Evolutionary conservation across 2,329 filamentous ascomycete species (phyloP).

Genomic region (Dactylella cylindrospora): DNA sequence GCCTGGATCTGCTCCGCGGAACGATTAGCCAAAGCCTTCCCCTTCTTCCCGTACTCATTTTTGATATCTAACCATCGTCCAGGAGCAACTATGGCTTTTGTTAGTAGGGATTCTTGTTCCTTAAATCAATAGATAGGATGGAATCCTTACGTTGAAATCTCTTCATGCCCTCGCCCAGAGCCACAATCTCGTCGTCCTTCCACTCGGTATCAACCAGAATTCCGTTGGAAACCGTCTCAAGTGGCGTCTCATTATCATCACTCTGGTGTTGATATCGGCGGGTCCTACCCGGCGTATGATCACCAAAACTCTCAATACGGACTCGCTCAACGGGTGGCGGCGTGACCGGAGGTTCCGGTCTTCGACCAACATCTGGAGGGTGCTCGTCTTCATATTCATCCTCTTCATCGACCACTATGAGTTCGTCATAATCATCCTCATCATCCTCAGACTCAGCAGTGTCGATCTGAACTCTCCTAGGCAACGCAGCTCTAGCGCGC

Average conservation of each 20-base stretch:
- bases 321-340: conserved; percentile 13
- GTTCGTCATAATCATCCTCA: neutral
- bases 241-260: neutral
- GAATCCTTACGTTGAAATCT: neutral
- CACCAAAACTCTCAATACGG: conserved; percentile 15
- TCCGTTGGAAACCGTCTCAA: conserved; percentile 12
- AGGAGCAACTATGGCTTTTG: conserved; percentile 7
- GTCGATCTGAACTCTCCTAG: too few relatives aligned
- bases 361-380: neutral
- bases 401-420: neutral
- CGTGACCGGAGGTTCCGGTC: neutral
- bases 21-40: conserved; percentile 1
- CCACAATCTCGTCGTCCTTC: conserved; percentile 16
- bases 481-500: neutral
- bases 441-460: too few relatives aligned
- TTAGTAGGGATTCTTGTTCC: too few relatives aligned
- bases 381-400: neutral
- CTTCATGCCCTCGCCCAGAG: conserved; percentile 2
- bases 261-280: conserved; percentile 7
- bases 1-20: neutral
- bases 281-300: conserved; percentile 28
- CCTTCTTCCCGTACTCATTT: neutral
- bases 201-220: conserved; percentile 29
- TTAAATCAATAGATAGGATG: neutral
- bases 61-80: conserved; percentile 29